These are phyloP conservation scores for Linaria vulgaris DNA, from an alignment of 257 asterid genomes.

Conservation along the genomic window DNA sequence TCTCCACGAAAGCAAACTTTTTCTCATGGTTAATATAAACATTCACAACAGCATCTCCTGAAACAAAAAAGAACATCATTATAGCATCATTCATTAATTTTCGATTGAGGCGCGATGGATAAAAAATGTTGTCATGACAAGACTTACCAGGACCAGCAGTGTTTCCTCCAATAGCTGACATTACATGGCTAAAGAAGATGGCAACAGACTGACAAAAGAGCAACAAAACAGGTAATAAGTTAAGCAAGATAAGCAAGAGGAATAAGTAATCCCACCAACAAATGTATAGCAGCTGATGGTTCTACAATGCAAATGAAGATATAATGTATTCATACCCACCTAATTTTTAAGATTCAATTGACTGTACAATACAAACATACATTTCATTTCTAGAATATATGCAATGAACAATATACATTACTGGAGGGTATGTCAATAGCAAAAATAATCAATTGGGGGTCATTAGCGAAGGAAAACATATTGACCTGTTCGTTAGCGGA, in stretches of 20 bases:
- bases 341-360: not conserved
- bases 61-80: slow-evolving; percentile 18
- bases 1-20: slow-evolving; percentile 95
- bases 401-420: not conserved
- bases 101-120: not conserved
- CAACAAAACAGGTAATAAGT: not conserved
- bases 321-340: not conserved
- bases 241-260: not conserved
- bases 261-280: not conserved
- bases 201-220: slow-evolving; percentile 75
- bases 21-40: slow-evolving; percentile 94
- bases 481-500: slow-evolving; percentile 94
- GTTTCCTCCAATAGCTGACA: slow-evolving; percentile 96
- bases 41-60: slow-evolving; percentile 99
- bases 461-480: slow-evolving; percentile 4
- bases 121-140: not conserved
- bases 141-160: slow-evolving; percentile 96
- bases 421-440: not conserved
- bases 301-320: not conserved
- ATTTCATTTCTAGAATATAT: not conserved
- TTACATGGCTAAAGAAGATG: slow-evolving; percentile 90
- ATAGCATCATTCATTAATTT: slow-evolving; percentile 8
- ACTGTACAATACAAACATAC: not conserved
- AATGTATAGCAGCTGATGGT: not conserved
- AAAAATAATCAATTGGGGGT: not conserved